phyloP scores from a whole-genome alignment of 1,139 yeast species.

The Protomyces lactucae-debilis region DNA sequence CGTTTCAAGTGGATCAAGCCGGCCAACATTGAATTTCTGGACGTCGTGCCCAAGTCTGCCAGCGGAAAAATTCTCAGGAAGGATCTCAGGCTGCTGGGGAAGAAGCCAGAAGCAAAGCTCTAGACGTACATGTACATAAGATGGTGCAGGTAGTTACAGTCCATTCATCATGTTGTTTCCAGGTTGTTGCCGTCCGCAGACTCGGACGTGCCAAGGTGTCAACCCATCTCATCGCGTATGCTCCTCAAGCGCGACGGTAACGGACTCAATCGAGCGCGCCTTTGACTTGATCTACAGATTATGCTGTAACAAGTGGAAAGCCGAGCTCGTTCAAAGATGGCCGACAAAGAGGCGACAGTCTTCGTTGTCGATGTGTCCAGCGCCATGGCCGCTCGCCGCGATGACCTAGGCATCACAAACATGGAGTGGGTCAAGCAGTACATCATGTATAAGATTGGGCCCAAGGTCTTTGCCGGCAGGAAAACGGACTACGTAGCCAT shows the following conservation, averaged over 20 bases:
- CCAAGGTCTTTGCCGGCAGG: constrained; percentile 49
- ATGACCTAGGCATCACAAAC: constrained; percentile 37
- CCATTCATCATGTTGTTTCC: background rate
- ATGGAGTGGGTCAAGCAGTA: constrained; percentile 45
- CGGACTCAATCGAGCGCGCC: too few relatives aligned
- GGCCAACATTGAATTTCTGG: constrained; percentile 42
- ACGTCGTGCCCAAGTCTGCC: constrained; percentile 41
- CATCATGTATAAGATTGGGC: constrained; percentile 45
- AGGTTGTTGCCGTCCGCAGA: too few relatives aligned
- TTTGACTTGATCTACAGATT: too few relatives aligned
- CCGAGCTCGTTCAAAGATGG: constrained; percentile 17
- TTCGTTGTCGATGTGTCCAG: constrained; percentile 53
- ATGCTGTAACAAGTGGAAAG: background rate
- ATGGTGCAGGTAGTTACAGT: background rate
- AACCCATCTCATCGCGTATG: background rate
- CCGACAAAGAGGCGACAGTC: constrained; percentile 40
- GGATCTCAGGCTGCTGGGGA: constrained; percentile 6
- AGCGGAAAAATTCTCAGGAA: constrained; percentile 42
- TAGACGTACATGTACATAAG: background rate
- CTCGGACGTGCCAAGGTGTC: too few relatives aligned
- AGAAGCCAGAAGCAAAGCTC: constrained; percentile 16
- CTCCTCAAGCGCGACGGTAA: too few relatives aligned
- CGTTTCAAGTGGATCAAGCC: constrained; percentile 41
- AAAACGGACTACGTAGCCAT: constrained; percentile 55
- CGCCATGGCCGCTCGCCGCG: constrained; percentile 42